Conservation (phyloP, 371 early-diverging fungal species). For the Funneliformis caledonium region DNA sequence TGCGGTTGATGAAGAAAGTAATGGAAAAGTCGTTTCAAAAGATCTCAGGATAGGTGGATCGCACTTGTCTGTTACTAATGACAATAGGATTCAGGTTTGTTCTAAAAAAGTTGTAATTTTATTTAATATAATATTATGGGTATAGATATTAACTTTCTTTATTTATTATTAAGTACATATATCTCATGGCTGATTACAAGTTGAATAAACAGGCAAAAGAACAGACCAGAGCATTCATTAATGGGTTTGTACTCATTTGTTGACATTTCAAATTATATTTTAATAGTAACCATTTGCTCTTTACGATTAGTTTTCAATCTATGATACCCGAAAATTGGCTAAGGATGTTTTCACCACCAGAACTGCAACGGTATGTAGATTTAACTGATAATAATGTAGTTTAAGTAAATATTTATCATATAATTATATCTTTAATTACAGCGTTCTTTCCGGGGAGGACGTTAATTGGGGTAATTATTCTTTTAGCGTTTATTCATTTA, state of each 20-base stretch:
- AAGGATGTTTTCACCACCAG: conserved; percentile 30
- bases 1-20: conserved; percentile 64
- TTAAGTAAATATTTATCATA: not conserved
- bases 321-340: conserved; percentile 17
- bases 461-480: conserved; percentile 60
- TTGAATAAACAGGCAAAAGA: conserved; percentile 13
- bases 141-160: not conserved
- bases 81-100: conserved; percentile 27
- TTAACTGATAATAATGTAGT: not conserved
- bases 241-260: not conserved
- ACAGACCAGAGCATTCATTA: conserved; percentile 21
- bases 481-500: not conserved
- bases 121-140: not conserved
- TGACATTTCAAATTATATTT: no score
- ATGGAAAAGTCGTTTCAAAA: conserved; percentile 54
- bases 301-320: conserved; percentile 15
- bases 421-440: conserved; percentile 49
- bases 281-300: no score
- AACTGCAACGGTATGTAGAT: conserved; percentile 6
- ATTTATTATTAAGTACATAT: not conserved
- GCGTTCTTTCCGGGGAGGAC: conserved; percentile 81
- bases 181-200: conserved; percentile 19
- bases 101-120: no score
- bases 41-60: conserved; percentile 52
- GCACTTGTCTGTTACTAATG: not conserved